Evolutionary conservation across 768 basidiomycete genomes (phyloP).

Genomic region (Mycena maculata): DNA sequence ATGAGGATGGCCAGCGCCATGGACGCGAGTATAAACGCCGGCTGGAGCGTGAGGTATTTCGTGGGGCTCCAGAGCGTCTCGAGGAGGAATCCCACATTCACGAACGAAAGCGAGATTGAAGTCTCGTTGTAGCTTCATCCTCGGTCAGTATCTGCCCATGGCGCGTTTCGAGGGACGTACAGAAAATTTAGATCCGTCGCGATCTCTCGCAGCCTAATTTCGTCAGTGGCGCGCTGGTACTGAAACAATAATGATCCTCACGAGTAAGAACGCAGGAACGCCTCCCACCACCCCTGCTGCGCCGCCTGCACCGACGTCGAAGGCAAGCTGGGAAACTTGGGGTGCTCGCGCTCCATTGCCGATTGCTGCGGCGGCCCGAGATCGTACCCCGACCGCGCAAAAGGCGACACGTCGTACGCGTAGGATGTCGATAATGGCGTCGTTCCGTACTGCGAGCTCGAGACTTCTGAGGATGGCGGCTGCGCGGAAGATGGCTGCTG

Average conservation of each 20-base stretch:
- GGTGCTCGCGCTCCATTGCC: conserved; percentile 3
- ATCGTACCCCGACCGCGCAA: conserved; percentile 15
- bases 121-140: conserved; percentile 5
- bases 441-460: conserved; percentile 5
- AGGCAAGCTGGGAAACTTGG: conserved; percentile 25
- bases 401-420: conserved; percentile 16
- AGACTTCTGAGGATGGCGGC: neutral
- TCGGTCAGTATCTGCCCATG: too few species aligned
- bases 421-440: conserved; percentile 2
- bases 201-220: conserved; percentile 25
- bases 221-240: neutral
- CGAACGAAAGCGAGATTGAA: conserved; percentile 52
- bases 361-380: neutral
- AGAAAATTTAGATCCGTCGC: conserved; percentile 27
- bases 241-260: neutral
- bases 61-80: conserved; percentile 52
- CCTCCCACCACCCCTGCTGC: conserved; percentile 32
- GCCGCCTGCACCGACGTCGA: conserved; percentile 17
- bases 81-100: conserved; percentile 56
- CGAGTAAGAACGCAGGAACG: conserved; percentile 28
- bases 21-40: conserved; percentile 61
- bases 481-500: conserved; percentile 1
- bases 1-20: conserved; percentile 62
- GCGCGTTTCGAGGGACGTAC: too few species aligned
- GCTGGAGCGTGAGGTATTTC: conserved; percentile 57